These are phyloP conservation scores for Ormosia semicastrata DNA, from an alignment of 306 rosid genomes.

Conservation along the genomic window DNA sequence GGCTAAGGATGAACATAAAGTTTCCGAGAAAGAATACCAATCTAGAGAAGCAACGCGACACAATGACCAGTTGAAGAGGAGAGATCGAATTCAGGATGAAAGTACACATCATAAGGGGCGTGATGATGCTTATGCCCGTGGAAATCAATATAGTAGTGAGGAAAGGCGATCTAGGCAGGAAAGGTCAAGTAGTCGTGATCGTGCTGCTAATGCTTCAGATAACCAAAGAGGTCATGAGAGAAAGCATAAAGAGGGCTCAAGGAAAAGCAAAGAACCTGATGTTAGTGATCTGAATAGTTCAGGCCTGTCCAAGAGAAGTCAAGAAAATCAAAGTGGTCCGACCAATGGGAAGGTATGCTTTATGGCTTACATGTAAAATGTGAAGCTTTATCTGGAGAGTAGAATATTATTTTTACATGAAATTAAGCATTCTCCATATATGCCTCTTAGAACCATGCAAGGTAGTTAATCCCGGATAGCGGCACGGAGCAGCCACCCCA, in stretches of 20 bases:
- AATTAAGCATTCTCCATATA: slow-evolving; percentile 17
- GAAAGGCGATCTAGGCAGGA: slow-evolving; percentile 83
- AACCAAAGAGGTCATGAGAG: slow-evolving; percentile 65
- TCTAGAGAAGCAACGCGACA: slow-evolving; percentile 65
- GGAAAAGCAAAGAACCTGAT: slow-evolving; percentile 76
- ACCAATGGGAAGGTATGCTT: slow-evolving; percentile 81
- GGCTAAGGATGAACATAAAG: slow-evolving; percentile 69
- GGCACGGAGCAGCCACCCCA: too few species aligned
- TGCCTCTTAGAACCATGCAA: slow-evolving; percentile 19
- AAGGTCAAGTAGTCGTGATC: slow-evolving; percentile 78
- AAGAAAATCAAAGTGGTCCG: slow-evolving; percentile 67
- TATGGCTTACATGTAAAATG: slow-evolving; percentile 31
- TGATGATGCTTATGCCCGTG: slow-evolving; percentile 62
- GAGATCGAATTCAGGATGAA: slow-evolving; percentile 74
- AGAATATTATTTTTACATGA: slow-evolving; percentile 12
- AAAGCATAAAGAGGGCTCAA: slow-evolving; percentile 66
- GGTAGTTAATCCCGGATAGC: too few species aligned
- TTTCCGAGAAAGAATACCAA: slow-evolving; percentile 75
- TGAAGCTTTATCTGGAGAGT: slow-evolving; percentile 27
- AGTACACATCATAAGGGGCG: slow-evolving; percentile 71
- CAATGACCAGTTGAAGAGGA: slow-evolving; percentile 72
- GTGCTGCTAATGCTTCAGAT: slow-evolving; percentile 60
- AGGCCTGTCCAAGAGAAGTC: slow-evolving; percentile 65
- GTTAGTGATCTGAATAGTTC: slow-evolving; percentile 47
- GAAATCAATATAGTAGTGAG: slow-evolving; percentile 59